phyloP scores from a whole-genome alignment of 805 yeast species.

The Wickerhamiella lipophila region DNA sequence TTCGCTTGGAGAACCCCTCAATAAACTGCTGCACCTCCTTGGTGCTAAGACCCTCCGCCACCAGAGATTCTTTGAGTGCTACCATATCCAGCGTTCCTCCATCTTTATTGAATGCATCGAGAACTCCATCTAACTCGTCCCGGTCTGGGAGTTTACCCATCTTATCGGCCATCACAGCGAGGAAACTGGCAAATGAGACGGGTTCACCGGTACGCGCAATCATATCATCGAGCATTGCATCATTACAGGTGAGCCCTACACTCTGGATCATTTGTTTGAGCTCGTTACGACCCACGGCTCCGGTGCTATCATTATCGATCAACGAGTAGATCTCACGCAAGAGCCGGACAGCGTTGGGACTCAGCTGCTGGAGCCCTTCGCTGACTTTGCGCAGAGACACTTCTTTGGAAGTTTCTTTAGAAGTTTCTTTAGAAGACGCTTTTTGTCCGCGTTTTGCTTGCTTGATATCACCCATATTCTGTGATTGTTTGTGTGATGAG shows the following conservation, averaged over 20 bases:
- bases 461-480: constrained; percentile 1
- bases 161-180: constrained; percentile 21
- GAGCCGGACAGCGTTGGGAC: constrained; percentile 20
- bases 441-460: constrained; percentile 7
- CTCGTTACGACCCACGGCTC: constrained; percentile 19
- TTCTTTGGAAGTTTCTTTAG: constrained; percentile 4
- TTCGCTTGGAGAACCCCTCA: constrained; percentile 15
- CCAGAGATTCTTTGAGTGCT: constrained; percentile 16
- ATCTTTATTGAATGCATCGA: constrained; percentile 19
- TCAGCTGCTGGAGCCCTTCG: constrained; percentile 21
- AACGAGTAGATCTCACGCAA: constrained; percentile 22
- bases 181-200: constrained; percentile 20
- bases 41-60: constrained; percentile 16
- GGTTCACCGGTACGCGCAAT: constrained; percentile 22
- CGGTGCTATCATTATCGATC: constrained; percentile 22
- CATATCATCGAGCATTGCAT: constrained; percentile 18
- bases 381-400: constrained; percentile 19
- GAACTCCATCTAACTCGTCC: constrained; percentile 19
- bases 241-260: constrained; percentile 18
- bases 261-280: constrained; percentile 19
- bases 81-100: constrained; percentile 16
- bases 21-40: constrained; percentile 18
- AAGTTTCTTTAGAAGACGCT: neutral
- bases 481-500: neutral
- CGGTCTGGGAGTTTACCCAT: constrained; percentile 18